Evolutionary conservation across 345 rosid genomes (phyloP).

Genomic region (Leavenworthia alabamica): DNA sequence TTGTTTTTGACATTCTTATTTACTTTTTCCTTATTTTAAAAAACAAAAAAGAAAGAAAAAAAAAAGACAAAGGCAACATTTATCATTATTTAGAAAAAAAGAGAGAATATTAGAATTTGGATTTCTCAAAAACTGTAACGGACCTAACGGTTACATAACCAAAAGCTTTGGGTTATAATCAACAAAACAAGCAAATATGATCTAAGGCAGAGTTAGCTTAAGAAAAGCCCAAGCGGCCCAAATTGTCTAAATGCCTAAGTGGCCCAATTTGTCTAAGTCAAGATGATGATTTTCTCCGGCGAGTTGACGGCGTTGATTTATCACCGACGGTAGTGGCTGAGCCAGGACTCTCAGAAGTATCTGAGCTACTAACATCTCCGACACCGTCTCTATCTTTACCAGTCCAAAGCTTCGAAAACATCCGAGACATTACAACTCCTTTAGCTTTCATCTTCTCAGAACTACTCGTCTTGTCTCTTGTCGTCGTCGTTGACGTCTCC

Average conservation of each 20-base stretch:
- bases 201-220: slow-evolving; percentile 17
- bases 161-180: not conserved
- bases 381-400: slow-evolving; percentile 49
- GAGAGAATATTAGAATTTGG: not conserved
- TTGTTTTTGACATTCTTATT: not conserved
- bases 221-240: not conserved
- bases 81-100: not conserved
- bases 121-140: slow-evolving; percentile 19
- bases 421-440: slow-evolving; percentile 48
- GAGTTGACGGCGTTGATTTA: slow-evolving; percentile 68
- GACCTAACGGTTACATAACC: slow-evolving; percentile 14
- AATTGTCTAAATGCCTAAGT: not conserved
- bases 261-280: slow-evolving; percentile 1
- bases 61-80: not conserved
- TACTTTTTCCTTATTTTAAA: not conserved
- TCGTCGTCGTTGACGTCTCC: slow-evolving; percentile 31
- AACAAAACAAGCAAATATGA: not conserved
- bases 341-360: slow-evolving; percentile 63
- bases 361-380: slow-evolving; percentile 55
- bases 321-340: slow-evolving; percentile 64
- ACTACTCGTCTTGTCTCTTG: slow-evolving; percentile 28
- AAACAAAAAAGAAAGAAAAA: not conserved
- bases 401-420: slow-evolving; percentile 59
- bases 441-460: slow-evolving; percentile 42
- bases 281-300: slow-evolving; percentile 40